Base-by-base conservation (phyloP, 495 filamentous ascomycete species). In the Penicillium canariense region DNA sequence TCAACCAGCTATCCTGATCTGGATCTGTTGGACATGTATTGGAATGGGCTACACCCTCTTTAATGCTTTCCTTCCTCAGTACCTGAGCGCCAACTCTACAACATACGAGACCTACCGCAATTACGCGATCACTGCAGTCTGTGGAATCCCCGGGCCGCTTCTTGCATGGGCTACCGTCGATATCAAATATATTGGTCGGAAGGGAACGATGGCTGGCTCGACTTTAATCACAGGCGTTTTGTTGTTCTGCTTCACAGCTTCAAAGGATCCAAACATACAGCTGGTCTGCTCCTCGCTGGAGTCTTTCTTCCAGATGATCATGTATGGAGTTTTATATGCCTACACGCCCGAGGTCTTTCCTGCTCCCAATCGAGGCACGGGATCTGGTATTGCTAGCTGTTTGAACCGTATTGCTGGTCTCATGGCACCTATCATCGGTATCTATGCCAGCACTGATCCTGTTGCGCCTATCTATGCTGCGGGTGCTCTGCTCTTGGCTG, bases 261-360 rank as follows among this genome's bases (percentile, higher is more conserved):
- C 73, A 1, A 68, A 58, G 8, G 66, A 76, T 35, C 55, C 74
- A 8, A 70, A 72, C 30, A 60, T 66, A n/a, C 74, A 79, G 44
- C 71, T 82, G 15, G 70, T 67, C 6, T 81, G 77, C 58, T 71
- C 63, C 7, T 72, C 73, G 7, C 54, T 80, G 12, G 71, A 79
- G 35, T 73, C 78, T 11, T 80, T 82, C 62, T 77, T 81, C 68
- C 74, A 82, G 63, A 78, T 79, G 52, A 72, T 77, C 53, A 81
- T 77, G 72, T 79, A 81, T 48, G 80, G 77, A 14, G 78, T 82
- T 1, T 50, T 84, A 3, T 81, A 81, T 49, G 74, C 75, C 12
- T 81, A 81, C 58, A 84, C 81, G 0, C 78, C 80, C 1, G 82
- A 84, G 50, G 71, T 83, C 2, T 79, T 84, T 62, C 79, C 82